phyloP scores from a whole-genome alignment of 306 rosid genomes.

The Sicyos baderoa region DNA sequence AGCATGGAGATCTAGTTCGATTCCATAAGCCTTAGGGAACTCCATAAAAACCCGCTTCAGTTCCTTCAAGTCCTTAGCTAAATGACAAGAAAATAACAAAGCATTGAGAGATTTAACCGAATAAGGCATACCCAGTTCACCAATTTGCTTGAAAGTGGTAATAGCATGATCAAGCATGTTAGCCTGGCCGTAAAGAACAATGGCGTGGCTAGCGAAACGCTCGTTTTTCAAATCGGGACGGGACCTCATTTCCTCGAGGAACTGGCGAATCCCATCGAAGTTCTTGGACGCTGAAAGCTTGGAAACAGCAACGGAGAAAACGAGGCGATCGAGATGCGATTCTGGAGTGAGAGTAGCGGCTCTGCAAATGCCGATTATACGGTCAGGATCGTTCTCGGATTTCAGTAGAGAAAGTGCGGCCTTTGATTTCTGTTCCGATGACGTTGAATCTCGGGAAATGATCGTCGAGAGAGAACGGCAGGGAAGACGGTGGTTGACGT shows the following conservation, averaged over 20 bases:
- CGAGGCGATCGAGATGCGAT: slow-evolving; percentile 54
- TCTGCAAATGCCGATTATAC: slow-evolving; percentile 60
- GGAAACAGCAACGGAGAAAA: slow-evolving; percentile 52
- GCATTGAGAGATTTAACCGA: slow-evolving; percentile 58
- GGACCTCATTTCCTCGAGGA: slow-evolving; percentile 43
- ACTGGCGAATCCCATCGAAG: slow-evolving; percentile 45
- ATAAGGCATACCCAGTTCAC: slow-evolving; percentile 30
- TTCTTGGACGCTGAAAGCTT: slow-evolving; percentile 48
- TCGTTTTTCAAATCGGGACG: slow-evolving; percentile 59
- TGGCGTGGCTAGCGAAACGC: slow-evolving; percentile 51
- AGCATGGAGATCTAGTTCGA: slow-evolving; percentile 50
- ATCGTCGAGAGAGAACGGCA: slow-evolving; percentile 37
- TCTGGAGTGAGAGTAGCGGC: slow-evolving; percentile 65
- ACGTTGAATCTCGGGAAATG: slow-evolving; percentile 43
- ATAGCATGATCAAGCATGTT: slow-evolving; percentile 55
- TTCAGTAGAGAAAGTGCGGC: slow-evolving; percentile 55
- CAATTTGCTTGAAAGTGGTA: slow-evolving; percentile 38
- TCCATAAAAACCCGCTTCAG: slow-evolving; percentile 46
- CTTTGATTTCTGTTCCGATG: slow-evolving; percentile 41
- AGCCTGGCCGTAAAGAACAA: slow-evolving; percentile 72
- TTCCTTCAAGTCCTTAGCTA: slow-evolving; percentile 53
- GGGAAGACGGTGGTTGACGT: not conserved
- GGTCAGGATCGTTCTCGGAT: slow-evolving; percentile 54
- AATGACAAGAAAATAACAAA: slow-evolving; percentile 42
- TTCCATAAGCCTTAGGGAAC: slow-evolving; percentile 46